Evolutionary conservation across 1,284 basidiomycete species (phyloP).

Genomic region (Rhodofomes roseus): DNA sequence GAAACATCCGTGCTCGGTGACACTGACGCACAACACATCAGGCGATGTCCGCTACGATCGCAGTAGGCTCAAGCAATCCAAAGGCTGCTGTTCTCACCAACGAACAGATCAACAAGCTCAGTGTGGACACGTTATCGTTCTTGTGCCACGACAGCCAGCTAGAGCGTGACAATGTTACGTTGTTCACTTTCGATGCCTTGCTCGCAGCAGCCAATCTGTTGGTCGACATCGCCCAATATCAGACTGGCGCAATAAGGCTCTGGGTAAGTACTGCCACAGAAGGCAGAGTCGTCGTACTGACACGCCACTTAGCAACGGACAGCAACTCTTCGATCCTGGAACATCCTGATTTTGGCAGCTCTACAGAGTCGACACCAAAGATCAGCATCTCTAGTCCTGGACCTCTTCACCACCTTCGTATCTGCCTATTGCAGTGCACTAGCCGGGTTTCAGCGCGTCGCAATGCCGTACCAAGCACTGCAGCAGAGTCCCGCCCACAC

Average conservation of each 20-base stretch:
- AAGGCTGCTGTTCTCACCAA: constrained; percentile 14
- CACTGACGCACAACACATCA: constrained; percentile 15
- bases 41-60: constrained; percentile 17
- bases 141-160: constrained; percentile 45
- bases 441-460: constrained; percentile 12
- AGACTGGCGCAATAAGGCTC: constrained; percentile 16
- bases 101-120: constrained; percentile 34
- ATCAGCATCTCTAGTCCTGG: constrained; percentile 42
- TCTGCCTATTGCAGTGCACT: constrained; percentile 43
- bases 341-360: constrained; percentile 51
- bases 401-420: constrained; percentile 48
- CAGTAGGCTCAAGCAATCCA: constrained; percentile 7
- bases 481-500: constrained; percentile 39
- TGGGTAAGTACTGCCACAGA: constrained; percentile 34
- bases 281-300: constrained; percentile 32
- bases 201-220: constrained; percentile 51
- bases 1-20: constrained; percentile 2
- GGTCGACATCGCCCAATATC: constrained; percentile 39
- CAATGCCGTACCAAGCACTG: constrained; percentile 23
- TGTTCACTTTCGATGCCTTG: constrained; percentile 50
- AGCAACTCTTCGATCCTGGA: constrained; percentile 57
- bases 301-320: constrained; percentile 3
- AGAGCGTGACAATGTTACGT: constrained; percentile 34
- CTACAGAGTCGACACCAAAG: constrained; percentile 38
- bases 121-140: constrained; percentile 48